Conservation (phyloP, 2,329 filamentous ascomycete genomes). For the Botryotinia globosa region DNA sequence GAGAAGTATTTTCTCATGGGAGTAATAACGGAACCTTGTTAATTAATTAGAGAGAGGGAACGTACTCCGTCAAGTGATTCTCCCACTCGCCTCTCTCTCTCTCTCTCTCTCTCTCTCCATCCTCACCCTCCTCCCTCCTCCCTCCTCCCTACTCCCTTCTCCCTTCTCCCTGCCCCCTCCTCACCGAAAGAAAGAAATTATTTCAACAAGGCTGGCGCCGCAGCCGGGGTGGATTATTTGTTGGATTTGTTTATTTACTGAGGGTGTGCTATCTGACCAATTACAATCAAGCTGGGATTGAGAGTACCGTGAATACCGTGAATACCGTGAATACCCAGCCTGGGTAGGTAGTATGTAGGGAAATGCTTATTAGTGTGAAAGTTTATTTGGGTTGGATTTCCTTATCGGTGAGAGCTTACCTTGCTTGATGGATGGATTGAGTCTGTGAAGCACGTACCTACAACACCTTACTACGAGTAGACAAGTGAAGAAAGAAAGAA, state of each 20-base stretch:
- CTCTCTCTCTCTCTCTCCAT: background rate
- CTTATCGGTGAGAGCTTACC: slow-evolving; percentile 4
- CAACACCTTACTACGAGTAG: background rate
- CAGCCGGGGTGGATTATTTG: background rate
- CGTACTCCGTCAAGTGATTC: background rate
- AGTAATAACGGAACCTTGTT: background rate
- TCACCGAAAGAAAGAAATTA: background rate
- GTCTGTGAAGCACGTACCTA: too few relatives aligned
- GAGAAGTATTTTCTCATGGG: background rate
- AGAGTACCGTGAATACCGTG: background rate
- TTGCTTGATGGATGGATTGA: background rate
- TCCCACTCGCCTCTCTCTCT: background rate
- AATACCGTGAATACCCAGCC: too few relatives aligned
- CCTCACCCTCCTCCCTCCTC: background rate
- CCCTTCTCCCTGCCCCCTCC: too few relatives aligned
- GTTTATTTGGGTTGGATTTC: background rate
- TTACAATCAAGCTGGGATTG: background rate
- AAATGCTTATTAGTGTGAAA: background rate
- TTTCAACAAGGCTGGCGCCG: slow-evolving; percentile 12
- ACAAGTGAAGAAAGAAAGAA: background rate
- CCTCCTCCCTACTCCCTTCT: too few relatives aligned
- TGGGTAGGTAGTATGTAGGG: background rate
- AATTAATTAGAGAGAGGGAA: background rate
- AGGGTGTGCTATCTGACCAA: background rate
- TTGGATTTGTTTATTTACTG: background rate